These are phyloP conservation scores for Tolypocladium nubicola DNA, from an alignment of 2,329 filamentous ascomycete genomes.

Conservation along the genomic window DNA sequence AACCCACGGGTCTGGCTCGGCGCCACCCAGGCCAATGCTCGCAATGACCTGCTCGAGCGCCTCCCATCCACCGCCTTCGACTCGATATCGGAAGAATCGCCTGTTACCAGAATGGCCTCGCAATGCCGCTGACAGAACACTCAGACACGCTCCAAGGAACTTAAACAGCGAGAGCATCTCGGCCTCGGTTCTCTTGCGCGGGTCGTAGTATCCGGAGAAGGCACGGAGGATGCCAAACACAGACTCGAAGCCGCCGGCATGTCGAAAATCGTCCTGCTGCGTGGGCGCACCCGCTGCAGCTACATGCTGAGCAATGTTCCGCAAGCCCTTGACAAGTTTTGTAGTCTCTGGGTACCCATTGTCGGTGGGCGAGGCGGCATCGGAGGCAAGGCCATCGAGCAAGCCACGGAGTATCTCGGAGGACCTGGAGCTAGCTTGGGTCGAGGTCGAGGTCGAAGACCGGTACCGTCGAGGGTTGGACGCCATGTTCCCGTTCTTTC, in stretches of 20 bases:
- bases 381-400: slow-evolving; percentile 33
- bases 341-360: slow-evolving; percentile 37
- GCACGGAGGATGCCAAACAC: slow-evolving; percentile 59
- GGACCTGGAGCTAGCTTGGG: slow-evolving; percentile 49
- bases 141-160: slow-evolving; percentile 60
- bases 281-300: slow-evolving; percentile 35
- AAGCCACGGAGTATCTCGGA: slow-evolving; percentile 47
- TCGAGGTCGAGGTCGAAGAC: slow-evolving; percentile 53
- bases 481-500: slow-evolving; percentile 32
- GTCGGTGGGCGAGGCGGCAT: slow-evolving; percentile 19
- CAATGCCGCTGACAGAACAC: slow-evolving; percentile 65
- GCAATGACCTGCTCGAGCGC: slow-evolving; percentile 63
- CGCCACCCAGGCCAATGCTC: slow-evolving; percentile 53
- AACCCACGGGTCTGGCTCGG: slow-evolving; percentile 57
- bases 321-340: slow-evolving; percentile 44
- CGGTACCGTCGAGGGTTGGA: slow-evolving; percentile 46
- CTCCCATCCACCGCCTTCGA: slow-evolving; percentile 70
- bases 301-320: slow-evolving; percentile 55
- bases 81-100: slow-evolving; percentile 70
- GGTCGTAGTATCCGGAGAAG: slow-evolving; percentile 68
- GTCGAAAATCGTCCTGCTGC: slow-evolving; percentile 72
- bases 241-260: slow-evolving; percentile 66
- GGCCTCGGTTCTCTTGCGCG: slow-evolving; percentile 45
- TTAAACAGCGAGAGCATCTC: slow-evolving; percentile 58
- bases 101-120: slow-evolving; percentile 75